Base-by-base conservation (phyloP, 352 stramenopile species). In the Phytophthora cryptogea region DNA sequence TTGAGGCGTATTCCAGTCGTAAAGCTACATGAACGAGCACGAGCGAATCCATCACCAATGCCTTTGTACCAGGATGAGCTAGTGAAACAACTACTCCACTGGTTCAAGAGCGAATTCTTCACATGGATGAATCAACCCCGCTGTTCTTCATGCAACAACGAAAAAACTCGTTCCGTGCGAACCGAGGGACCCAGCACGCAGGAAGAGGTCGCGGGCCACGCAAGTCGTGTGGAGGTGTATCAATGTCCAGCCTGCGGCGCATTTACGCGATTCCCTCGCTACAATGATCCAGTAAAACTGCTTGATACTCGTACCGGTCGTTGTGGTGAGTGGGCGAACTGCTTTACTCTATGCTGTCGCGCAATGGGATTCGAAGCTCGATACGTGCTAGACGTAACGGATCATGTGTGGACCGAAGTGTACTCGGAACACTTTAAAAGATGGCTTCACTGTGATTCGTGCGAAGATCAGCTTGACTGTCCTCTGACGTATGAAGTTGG, bases 341-440 rank as follows among this genome's bases (percentile, higher is more conserved):
- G 87, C 58, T 98, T 98, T 61, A 96, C 86, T 8, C 77, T 98
- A 0, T 91, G 89, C 55, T 97, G 88, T 35, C 80, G 86, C 13
- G 81, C 93, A 1, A 85, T 97, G 70, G 90, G 91, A 5, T 96
- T 96, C 23, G 90, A 98, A 54, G 83, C 88, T 27, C 89, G 92
- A 9, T 97, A 98, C 43, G 86, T 98, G 5, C 62, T 97, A 6
- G 95, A 98, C 73, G 88, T 97, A 17, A 98, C 93, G 0, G 95
- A 98, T 60, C 95, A 98, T 59, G 91, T 98, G 7, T 98, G 95
- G 95, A 95, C 83, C 8, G 95, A 98, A 74, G 88, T 98, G 13
- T 97, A 91, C 63, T 90, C 76, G 10, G 59, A 86, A 8, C 66
- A 88, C 36, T 73, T 65, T 42, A 80, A 90, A 54, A 71, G 87